Base-by-base conservation (phyloP, 2,329 filamentous ascomycete genomes). In the Iodosphaeria phyllophila region DNA sequence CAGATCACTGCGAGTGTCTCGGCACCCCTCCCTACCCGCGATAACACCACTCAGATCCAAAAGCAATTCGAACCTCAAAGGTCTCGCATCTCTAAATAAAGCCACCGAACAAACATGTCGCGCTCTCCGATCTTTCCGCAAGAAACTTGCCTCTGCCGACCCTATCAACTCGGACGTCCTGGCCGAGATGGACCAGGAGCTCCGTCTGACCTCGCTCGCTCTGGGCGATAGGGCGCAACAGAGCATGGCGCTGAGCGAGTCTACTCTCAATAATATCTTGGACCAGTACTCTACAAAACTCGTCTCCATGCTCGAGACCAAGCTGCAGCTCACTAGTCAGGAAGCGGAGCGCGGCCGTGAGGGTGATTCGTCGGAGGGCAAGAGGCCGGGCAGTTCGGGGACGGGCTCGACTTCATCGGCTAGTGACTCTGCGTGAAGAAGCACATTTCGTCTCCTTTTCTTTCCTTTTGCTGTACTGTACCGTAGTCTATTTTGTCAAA, bases 201-300 rank as follows among this genome's bases (percentile, higher is more conserved):
- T 76, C 29, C 61, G 68, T 11, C 51, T 74, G 16, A 74, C 70
- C 3, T 59, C 60, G 4, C 60, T 68, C 7, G 69, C 69, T 5
- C 47, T 76, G 16, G 62, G 63, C 3, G 64, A 69, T 27, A 52
- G 64, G 17, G 60, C 57, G 5, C 62, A 58, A 30, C 51, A 64
- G 33, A 64, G 54, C 43, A 52, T 58, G 38, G 43, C 55, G 2
- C 55, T 70, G 43, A 65, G 59, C 33, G 68, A 72, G 38, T 60
- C 58, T 11, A 53, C 65, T 24, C 49, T 76, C 17, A 64, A 58
- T 20, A 72, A 70, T 24, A 49, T 83, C 22, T 51, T 84, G 6
- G 77, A 82, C 35, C 68, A 79, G 47, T 82, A 82, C 39, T 78
- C 74, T 3, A 74, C 80, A 39, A 60, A 70, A 30, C 52, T 84